These are phyloP conservation scores for Davidsoniella eucalypti DNA, from an alignment of 2,329 filamentous ascomycete species.

Conservation along the genomic window DNA sequence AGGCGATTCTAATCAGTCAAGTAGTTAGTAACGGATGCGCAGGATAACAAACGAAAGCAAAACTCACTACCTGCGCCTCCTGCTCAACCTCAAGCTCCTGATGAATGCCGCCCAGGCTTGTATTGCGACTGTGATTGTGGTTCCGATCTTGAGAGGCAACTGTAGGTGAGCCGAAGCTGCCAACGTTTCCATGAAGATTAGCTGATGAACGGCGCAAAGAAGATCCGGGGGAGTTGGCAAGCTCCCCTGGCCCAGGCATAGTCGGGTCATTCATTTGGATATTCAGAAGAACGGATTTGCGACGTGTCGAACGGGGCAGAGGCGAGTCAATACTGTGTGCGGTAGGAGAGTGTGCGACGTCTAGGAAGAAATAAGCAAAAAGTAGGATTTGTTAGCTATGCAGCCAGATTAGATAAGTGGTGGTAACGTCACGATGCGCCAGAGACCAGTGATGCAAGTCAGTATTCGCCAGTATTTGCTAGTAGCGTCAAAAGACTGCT, in stretches of 20 bases:
- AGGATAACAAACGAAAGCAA: background rate
- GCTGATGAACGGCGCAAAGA: conserved; percentile 13
- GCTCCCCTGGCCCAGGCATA: conserved; percentile 51
- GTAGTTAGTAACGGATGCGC: background rate
- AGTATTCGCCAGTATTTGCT: no score
- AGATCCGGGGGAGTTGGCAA: conserved; percentile 29
- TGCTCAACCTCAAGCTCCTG: conserved; percentile 68
- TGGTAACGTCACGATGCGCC: no score
- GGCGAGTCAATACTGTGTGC: conserved; percentile 4
- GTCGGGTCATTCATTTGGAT: conserved; percentile 56
- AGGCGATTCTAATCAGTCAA: conserved; percentile 45
- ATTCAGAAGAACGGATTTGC: conserved; percentile 56
- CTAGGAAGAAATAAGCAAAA: background rate
- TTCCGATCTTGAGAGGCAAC: conserved; percentile 24
- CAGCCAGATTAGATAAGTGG: no score
- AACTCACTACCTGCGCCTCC: conserved; percentile 55
- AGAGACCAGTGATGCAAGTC: no score
- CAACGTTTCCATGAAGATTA: background rate
- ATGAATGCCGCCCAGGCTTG: conserved; percentile 60
- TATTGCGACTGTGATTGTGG: conserved; percentile 47
- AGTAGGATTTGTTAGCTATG: no score
- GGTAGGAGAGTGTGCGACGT: background rate
- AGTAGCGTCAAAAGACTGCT: no score
- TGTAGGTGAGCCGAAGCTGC: conserved; percentile 28
- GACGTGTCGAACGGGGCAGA: conserved; percentile 25